Evolutionary conservation across 345 rosid species (phyloP).

Genomic region (Cardamine resedifolia): DNA sequence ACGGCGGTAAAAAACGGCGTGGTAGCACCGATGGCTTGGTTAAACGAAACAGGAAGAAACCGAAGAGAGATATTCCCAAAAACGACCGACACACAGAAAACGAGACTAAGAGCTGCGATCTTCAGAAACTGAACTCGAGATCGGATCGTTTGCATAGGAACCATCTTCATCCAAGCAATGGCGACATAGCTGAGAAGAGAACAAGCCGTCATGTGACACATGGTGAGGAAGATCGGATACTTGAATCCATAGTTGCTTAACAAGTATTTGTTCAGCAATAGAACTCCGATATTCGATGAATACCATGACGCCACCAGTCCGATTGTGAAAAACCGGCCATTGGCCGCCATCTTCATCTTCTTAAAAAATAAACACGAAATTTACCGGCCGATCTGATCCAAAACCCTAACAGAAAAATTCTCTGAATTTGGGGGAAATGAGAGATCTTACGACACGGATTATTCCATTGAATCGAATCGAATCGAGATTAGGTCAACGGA

Average conservation of each 20-base stretch:
- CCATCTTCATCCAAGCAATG: constrained; percentile 59
- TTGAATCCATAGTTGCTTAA: constrained; percentile 68
- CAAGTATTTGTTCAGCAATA: constrained; percentile 66
- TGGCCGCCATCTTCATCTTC: constrained; percentile 38
- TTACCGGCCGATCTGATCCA: neutral
- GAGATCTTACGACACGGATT: constrained; percentile 7
- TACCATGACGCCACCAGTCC: constrained; percentile 65
- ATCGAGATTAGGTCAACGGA: neutral
- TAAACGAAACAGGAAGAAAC: constrained; percentile 70
- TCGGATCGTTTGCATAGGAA: constrained; percentile 66
- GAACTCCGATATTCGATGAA: constrained; percentile 61
- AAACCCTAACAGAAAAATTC: neutral
- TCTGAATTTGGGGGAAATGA: neutral
- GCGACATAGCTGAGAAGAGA: constrained; percentile 58
- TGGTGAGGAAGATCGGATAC: constrained; percentile 73
- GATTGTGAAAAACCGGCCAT: constrained; percentile 48
- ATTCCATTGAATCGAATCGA: neutral
- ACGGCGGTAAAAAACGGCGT: constrained; percentile 74
- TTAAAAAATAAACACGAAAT: neutral
- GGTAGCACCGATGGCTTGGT: constrained; percentile 70
- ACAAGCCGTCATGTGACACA: constrained; percentile 84
- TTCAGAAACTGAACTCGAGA: constrained; percentile 57
- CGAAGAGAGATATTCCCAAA: constrained; percentile 60
- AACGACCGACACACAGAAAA: constrained; percentile 70
- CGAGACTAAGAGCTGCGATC: constrained; percentile 52